Percentiles rank a stretch among this genome's conserved stretches.
phyloP scores from a whole-genome alignment of 106 monocot species.

The Dendrobium huoshanense region DNA sequence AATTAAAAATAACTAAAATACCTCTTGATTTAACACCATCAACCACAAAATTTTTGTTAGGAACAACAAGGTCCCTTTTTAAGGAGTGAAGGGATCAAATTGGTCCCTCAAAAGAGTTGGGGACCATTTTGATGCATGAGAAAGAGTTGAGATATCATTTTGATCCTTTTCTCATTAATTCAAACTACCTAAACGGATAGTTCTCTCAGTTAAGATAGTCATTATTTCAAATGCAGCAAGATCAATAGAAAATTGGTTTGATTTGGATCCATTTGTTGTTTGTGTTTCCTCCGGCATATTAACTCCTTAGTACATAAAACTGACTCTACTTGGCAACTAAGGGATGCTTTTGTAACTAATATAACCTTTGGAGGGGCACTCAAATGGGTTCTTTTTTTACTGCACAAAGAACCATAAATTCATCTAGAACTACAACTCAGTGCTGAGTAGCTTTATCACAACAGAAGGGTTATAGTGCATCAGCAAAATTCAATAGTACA shows the following conservation, averaged over 20 bases:
- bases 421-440: neutral
- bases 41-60: too few relatives aligned
- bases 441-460: neutral
- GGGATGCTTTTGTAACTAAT: neutral
- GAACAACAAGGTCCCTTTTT: too few relatives aligned
- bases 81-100: too few relatives aligned
- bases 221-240: neutral
- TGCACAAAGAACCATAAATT: neutral
- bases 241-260: neutral
- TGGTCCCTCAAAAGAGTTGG: too few relatives aligned
- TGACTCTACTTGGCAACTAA: neutral
- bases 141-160: too few relatives aligned
- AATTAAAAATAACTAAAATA: too few relatives aligned
- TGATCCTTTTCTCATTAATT: too few relatives aligned
- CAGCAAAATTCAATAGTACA: neutral
- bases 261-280: neutral
- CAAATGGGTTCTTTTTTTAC: neutral
- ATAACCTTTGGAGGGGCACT: neutral
- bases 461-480: neutral
- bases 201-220: too few relatives aligned
- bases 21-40: too few relatives aligned
- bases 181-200: too few relatives aligned
- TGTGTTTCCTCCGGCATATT: too few relatives aligned
- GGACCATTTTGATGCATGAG: too few relatives aligned
- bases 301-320: neutral